Conservation (phyloP, 78 protist species). For the Emiliania huxleyi region DNA sequence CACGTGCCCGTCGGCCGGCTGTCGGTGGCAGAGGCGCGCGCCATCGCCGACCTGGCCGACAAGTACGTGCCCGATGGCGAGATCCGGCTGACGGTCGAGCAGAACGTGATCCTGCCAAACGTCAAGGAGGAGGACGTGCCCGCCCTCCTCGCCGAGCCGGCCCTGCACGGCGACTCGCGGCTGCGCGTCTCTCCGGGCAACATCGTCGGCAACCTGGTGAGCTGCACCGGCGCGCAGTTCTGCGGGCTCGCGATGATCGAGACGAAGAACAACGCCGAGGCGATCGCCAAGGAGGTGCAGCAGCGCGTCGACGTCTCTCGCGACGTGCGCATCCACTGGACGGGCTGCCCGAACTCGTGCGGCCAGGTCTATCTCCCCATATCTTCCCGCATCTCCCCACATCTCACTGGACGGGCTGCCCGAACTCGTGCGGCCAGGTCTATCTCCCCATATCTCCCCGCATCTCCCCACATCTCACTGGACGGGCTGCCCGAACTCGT, state of each 20-base stretch:
- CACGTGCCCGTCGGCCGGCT: slow-evolving; percentile 39
- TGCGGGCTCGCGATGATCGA: slow-evolving; percentile 24
- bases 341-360: slow-evolving; percentile 61
- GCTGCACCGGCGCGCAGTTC: slow-evolving; percentile 22
- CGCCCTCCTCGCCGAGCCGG: slow-evolving; percentile 10
- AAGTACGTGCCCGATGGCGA: not conserved
- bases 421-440: no score
- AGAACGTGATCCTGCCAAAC: slow-evolving; percentile 33
- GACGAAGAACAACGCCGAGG: slow-evolving; percentile 11
- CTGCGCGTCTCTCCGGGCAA: no score
- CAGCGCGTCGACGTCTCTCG: not conserved
- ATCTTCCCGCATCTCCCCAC: no score
- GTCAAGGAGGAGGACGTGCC: not conserved
- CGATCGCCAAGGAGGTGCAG: slow-evolving; percentile 12
- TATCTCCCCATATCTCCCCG: no score
- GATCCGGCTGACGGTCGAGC: slow-evolving; percentile 46
- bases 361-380: not conserved
- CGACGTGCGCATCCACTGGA: slow-evolving; percentile 51
- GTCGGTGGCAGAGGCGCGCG: not conserved
- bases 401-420: no score
- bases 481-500: slow-evolving; percentile 56
- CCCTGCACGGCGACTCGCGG: not conserved
- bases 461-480: no score
- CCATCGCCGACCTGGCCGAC: slow-evolving; percentile 30
- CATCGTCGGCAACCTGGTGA: not conserved